These are phyloP conservation scores for Scytalidium lignicola DNA, from an alignment of 2,329 filamentous ascomycete species.

Conservation along the genomic window DNA sequence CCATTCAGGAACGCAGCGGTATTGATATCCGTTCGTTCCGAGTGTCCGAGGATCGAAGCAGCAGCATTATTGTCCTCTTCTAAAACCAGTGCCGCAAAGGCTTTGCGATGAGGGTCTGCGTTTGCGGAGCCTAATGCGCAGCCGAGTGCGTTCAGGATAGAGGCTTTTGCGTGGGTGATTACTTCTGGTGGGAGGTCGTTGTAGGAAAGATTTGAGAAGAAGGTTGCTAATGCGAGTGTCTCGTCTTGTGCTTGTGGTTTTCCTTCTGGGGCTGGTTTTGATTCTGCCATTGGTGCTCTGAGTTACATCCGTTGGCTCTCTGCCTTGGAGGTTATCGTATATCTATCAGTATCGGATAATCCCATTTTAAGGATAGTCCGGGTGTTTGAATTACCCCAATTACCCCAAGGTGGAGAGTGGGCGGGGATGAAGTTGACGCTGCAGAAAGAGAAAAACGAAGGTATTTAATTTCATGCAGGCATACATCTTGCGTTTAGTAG, in stretches of 20 bases:
- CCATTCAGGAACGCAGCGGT: neutral
- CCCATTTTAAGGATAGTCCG: neutral
- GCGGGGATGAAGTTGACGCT: neutral
- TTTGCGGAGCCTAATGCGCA: neutral
- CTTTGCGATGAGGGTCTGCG: neutral
- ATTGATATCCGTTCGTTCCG: neutral
- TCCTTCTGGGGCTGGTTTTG: neutral
- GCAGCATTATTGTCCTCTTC: neutral
- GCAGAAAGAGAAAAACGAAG: neutral
- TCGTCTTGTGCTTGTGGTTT: neutral
- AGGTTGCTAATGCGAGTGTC: neutral
- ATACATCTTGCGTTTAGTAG: too few relatives aligned
- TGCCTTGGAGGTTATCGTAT: neutral
- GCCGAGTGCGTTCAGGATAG: neutral
- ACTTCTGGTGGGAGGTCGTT: neutral
- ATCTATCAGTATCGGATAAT: neutral
- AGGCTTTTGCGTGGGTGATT: neutral
- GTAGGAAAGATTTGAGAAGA: neutral
- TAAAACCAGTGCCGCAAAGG: neutral
- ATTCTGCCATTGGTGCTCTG: neutral
- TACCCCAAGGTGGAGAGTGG: neutral
- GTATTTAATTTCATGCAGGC: neutral
- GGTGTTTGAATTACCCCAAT: neutral
- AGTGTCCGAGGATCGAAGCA: neutral
- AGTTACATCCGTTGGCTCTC: neutral